Conservation (phyloP, 768 basidiomycete species). For the Rhizopogon sp. region DNA sequence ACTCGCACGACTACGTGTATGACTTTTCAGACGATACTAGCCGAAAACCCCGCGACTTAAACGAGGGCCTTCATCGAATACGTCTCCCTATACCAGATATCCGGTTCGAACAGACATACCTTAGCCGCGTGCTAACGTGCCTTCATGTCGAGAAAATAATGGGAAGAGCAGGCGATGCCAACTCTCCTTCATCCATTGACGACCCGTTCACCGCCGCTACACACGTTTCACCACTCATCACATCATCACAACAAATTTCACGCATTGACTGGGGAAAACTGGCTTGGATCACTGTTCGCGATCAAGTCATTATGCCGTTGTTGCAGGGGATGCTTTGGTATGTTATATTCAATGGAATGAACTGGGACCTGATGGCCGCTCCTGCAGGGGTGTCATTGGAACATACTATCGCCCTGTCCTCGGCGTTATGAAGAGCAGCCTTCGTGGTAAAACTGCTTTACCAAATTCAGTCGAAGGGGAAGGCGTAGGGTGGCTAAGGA, state of each 20-base stretch:
- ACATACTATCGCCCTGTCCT: slow-evolving; percentile 27
- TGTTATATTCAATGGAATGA: slow-evolving; percentile 13
- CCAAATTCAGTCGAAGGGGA: slow-evolving; percentile 20
- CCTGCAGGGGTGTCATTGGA: slow-evolving; percentile 24
- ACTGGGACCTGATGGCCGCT: not conserved
- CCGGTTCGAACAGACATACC: slow-evolving; percentile 70
- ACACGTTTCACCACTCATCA: slow-evolving; percentile 24
- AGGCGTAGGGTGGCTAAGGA: slow-evolving; percentile 26
- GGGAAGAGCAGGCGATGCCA: slow-evolving; percentile 18
- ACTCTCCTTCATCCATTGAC: slow-evolving; percentile 7
- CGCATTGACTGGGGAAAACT: slow-evolving; percentile 53
- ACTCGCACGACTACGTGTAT: slow-evolving; percentile 15
- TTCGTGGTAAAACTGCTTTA: slow-evolving; percentile 8
- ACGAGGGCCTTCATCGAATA: slow-evolving; percentile 18
- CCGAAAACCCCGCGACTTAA: slow-evolving; percentile 7
- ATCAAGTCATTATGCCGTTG: slow-evolving; percentile 65
- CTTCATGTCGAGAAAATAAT: slow-evolving; percentile 35
- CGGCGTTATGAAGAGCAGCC: slow-evolving; percentile 14
- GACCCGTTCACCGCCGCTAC: slow-evolving; percentile 15
- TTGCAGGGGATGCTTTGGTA: slow-evolving; percentile 67
- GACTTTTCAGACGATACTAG: slow-evolving; percentile 15
- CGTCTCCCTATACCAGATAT: slow-evolving; percentile 68
- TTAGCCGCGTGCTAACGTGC: slow-evolving; percentile 53
- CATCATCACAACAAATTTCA: slow-evolving; percentile 31
- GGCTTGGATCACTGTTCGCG: slow-evolving; percentile 58